phyloP scores from a whole-genome alignment of 257 asterid species.

The Solanum rostratum region DNA sequence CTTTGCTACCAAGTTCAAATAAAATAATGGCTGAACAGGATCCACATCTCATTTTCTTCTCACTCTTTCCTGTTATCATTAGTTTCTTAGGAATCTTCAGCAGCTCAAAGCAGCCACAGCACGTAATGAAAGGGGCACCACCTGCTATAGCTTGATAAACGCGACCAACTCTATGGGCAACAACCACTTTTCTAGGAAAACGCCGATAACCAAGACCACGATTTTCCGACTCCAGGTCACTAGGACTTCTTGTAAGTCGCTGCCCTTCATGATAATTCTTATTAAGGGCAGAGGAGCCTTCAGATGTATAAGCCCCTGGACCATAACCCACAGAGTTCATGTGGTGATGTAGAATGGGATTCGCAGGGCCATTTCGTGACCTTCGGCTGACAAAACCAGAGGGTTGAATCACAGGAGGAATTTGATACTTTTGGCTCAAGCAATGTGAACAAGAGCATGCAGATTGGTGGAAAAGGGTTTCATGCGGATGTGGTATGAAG shows the following conservation, averaged over 20 bases:
- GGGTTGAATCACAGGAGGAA: conserved; percentile 42
- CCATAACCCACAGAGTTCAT: conserved; percentile 22
- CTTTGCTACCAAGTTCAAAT: conserved; percentile 47
- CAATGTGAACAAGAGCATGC: conserved; percentile 80
- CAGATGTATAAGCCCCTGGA: conserved; percentile 25
- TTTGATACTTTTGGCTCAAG: conserved; percentile 39
- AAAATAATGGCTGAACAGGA: conserved; percentile 67
- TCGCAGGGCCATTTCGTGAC: conserved; percentile 27
- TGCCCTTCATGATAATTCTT: conserved; percentile 23
- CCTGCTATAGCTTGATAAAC: conserved; percentile 57
- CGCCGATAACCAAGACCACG: conserved; percentile 37
- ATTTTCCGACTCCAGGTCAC: conserved; percentile 37
- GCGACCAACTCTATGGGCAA: conserved; percentile 24
- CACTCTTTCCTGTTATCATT: conserved; percentile 28
- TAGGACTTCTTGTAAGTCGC: conserved; percentile 32
- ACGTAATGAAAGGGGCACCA: conserved; percentile 84
- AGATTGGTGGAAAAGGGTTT: conserved; percentile 58
- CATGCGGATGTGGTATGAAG: conserved; percentile 51
- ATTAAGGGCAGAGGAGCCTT: conserved; percentile 20
- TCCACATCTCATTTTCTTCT: conserved; percentile 63
- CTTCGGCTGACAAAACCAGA: conserved; percentile 23
- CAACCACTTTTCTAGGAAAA: conserved; percentile 32
- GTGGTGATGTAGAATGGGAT: conserved; percentile 20
- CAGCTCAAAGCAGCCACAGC: conserved; percentile 75
- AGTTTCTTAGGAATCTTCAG: conserved; percentile 51